Conservation (phyloP, 148 eudicot species). For the Tetragonia tetragonoides region DNA sequence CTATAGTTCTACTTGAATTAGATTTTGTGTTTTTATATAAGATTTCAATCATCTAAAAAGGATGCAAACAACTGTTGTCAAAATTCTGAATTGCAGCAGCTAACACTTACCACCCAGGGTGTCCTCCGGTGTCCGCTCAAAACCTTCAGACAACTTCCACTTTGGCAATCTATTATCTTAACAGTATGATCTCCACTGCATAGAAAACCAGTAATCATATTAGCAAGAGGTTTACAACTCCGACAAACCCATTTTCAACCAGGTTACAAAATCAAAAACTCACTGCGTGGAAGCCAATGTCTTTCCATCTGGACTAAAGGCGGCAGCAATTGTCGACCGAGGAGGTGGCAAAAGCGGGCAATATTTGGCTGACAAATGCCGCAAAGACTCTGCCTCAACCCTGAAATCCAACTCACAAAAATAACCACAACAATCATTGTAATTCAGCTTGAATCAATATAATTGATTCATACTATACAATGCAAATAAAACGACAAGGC, state of each 20-base stretch:
- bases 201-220: constrained; percentile 10
- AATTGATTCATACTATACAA: neutral
- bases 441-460: neutral
- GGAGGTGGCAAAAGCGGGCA: constrained; percentile 91
- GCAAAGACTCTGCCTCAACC: constrained; percentile 87
- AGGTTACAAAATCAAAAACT: constrained; percentile 27
- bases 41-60: neutral
- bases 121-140: constrained; percentile 92
- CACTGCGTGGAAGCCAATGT: constrained; percentile 96
- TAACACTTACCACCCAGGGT: constrained; percentile 94
- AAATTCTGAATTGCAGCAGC: neutral
- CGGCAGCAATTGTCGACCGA: constrained; percentile 95
- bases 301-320: constrained; percentile 91
- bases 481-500: neutral
- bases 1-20: neutral
- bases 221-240: constrained; percentile 2
- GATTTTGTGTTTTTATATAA: neutral
- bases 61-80: neutral
- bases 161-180: constrained; percentile 73
- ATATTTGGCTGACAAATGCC: constrained; percentile 79
- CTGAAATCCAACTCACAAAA: constrained; percentile 33
- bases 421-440: neutral
- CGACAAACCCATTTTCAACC: neutral
- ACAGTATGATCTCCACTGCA: constrained; percentile 98
- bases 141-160: constrained; percentile 86